A percentile compares a stretch with the other conserved stretches of the same genome.
phyloP scores from a whole-genome alignment of 1,139 yeast genomes.

The Kluyveromyces sp. region DNA sequence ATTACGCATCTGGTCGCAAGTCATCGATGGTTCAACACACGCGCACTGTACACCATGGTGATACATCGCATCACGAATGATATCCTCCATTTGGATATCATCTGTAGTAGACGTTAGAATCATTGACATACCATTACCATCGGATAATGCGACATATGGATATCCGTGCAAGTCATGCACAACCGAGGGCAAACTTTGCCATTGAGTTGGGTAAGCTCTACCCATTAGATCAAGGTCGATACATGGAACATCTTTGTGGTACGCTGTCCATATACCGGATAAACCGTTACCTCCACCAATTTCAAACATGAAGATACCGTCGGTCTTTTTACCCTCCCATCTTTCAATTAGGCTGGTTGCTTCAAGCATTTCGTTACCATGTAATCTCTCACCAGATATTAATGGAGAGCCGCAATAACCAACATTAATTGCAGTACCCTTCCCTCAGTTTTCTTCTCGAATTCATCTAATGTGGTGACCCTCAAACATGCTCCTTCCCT shows the following conservation, averaged over 20 bases:
- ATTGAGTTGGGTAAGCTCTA: constrained; percentile 39
- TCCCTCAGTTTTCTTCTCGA: constrained; percentile 22
- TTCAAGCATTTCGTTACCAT: constrained; percentile 33
- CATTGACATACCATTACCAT: constrained; percentile 40
- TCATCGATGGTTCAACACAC: constrained; percentile 34
- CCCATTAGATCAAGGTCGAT: constrained; percentile 42
- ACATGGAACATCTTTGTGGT: constrained; percentile 31
- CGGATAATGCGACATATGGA: constrained; percentile 35
- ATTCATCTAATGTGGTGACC: constrained; percentile 33
- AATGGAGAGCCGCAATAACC: constrained; percentile 44
- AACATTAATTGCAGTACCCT: constrained; percentile 33
- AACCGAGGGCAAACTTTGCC: constrained; percentile 35
- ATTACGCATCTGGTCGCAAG: constrained; percentile 20
- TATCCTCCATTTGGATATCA: constrained; percentile 33
- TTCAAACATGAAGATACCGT: constrained; percentile 34
- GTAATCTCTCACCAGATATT: constrained; percentile 37
- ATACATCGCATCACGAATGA: constrained; percentile 36
- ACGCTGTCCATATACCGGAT: constrained; percentile 30
- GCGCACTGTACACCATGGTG: constrained; percentile 38
- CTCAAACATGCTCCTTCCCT: constrained; percentile 31
- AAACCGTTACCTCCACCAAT: constrained; percentile 43
- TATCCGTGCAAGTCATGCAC: constrained; percentile 23
- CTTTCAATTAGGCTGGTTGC: constrained; percentile 31
- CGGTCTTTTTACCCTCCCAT: constrained; percentile 24
- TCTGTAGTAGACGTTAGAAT: constrained; percentile 33